Conservation (phyloP, 805 yeast species). For the Candida broadrunensis region DNA sequence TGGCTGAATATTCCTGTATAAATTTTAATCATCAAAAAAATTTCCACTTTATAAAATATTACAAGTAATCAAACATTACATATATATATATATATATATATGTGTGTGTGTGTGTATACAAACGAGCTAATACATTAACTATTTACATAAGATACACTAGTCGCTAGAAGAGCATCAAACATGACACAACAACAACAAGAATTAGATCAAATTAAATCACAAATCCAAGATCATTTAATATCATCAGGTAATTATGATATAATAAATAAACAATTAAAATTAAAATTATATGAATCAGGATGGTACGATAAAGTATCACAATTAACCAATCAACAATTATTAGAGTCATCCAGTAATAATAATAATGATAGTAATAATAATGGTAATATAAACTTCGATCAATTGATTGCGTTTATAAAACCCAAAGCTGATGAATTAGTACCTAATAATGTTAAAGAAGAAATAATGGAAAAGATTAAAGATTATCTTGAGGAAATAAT, state of each 20-base stretch:
- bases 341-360: conserved; percentile 16
- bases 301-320: conserved; percentile 78
- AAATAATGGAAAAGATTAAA: conserved; percentile 55
- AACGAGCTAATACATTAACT: too few relatives aligned
- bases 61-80: too few relatives aligned
- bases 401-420: conserved; percentile 50
- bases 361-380: conserved; percentile 6
- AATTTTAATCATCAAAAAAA: too few relatives aligned
- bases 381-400: conserved; percentile 42
- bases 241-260: conserved; percentile 78
- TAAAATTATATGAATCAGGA: conserved; percentile 70
- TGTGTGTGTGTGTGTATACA: too few relatives aligned
- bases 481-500: conserved; percentile 51
- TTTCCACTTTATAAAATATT: too few relatives aligned
- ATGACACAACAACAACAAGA: conserved; percentile 33
- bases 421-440: conserved; percentile 71
- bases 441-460: conserved; percentile 61
- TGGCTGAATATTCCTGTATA: too few relatives aligned
- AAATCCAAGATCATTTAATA: conserved; percentile 68
- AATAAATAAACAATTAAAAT: conserved; percentile 61
- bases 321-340: conserved; percentile 49
- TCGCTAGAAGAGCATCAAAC: too few relatives aligned
- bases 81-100: too few relatives aligned
- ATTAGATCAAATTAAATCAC: conserved; percentile 47
- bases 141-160: too few relatives aligned